Conservation (phyloP, 192 early-diverging fungal species). For the Irineochytrium annulatum region DNA sequence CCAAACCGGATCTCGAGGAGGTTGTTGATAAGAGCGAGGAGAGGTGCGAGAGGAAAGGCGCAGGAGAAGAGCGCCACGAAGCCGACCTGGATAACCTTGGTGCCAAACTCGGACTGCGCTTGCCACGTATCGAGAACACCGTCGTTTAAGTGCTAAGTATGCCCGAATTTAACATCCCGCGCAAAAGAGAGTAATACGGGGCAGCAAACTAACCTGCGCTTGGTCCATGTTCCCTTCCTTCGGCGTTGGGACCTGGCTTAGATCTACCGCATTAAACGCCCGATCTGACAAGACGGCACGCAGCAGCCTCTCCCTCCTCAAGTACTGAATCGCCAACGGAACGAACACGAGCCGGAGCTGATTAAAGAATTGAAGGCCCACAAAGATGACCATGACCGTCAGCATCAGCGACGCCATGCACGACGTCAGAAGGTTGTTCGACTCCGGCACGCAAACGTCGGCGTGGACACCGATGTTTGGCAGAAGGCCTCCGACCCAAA, state of each 20-base stretch:
- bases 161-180: too few species aligned
- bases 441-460: constrained; percentile 6
- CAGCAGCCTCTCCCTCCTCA: too few species aligned
- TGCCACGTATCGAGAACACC: constrained; percentile 12
- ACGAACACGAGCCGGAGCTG: constrained; percentile 45
- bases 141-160: too few species aligned
- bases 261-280: too few species aligned
- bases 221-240: too few species aligned
- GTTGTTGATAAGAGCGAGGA: constrained; percentile 62
- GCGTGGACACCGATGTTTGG: constrained; percentile 1
- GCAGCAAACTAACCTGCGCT: too few species aligned
- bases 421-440: background rate
- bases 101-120: background rate
- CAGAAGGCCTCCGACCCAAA: constrained; percentile 11
- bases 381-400: constrained; percentile 58
- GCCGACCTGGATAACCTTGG: constrained; percentile 61
- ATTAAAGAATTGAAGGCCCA: constrained; percentile 50
- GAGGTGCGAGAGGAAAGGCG: constrained; percentile 65
- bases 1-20: constrained; percentile 58
- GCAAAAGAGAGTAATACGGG: too few species aligned
- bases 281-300: too few species aligned
- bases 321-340: constrained; percentile 28
- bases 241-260: too few species aligned
- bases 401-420: constrained; percentile 56
- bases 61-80: constrained; percentile 64